Evolutionary conservation across 2,329 filamentous ascomycete genomes (phyloP).

Genomic region (Aspergillus jensenii): DNA sequence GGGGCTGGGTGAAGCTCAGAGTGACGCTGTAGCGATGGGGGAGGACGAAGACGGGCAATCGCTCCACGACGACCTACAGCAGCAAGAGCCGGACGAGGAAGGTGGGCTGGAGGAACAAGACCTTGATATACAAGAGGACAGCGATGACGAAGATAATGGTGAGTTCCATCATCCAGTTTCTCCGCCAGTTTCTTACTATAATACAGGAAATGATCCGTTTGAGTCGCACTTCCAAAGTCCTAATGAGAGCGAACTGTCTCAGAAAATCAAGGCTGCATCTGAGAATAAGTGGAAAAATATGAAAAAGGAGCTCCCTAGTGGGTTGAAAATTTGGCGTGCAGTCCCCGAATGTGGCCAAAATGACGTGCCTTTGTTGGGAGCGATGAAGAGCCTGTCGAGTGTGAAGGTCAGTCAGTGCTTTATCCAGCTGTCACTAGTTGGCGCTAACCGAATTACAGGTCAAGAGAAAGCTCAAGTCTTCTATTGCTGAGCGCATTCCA

Average conservation of each 20-base stretch:
- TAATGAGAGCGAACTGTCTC: slow-evolving; percentile 60
- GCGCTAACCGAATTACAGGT: slow-evolving; percentile 52
- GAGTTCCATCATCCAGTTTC: slow-evolving; percentile 10
- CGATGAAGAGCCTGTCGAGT: slow-evolving; percentile 32
- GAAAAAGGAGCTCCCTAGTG: slow-evolving; percentile 37
- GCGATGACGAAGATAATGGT: slow-evolving; percentile 38
- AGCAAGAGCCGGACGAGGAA: slow-evolving; percentile 47
- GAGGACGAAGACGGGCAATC: slow-evolving; percentile 27
- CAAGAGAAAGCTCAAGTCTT: slow-evolving; percentile 67
- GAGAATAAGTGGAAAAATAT: slow-evolving; percentile 50
- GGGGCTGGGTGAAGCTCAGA: slow-evolving; percentile 23
- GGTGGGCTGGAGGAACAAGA: slow-evolving; percentile 41
- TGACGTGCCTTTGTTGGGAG: slow-evolving; percentile 25
- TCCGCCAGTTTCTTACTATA: neutral
- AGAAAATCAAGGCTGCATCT: slow-evolving; percentile 48
- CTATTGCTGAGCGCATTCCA: slow-evolving; percentile 54
- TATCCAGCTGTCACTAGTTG: too few species aligned
- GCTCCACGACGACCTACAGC: slow-evolving; percentile 48
- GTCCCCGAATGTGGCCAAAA: slow-evolving; percentile 30
- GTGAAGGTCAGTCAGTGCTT: slow-evolving; percentile 38
- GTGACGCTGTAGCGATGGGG: slow-evolving; percentile 18
- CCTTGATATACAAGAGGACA: slow-evolving; percentile 28
- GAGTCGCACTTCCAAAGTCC: slow-evolving; percentile 74
- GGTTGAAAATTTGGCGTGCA: slow-evolving; percentile 30
- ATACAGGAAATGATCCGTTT: slow-evolving; percentile 66